A percentile compares a stretch with the other conserved stretches of the same genome.
Conservation (phyloP, 192 early-diverging fungal genomes). For the Mortierella claussenii region DNA sequence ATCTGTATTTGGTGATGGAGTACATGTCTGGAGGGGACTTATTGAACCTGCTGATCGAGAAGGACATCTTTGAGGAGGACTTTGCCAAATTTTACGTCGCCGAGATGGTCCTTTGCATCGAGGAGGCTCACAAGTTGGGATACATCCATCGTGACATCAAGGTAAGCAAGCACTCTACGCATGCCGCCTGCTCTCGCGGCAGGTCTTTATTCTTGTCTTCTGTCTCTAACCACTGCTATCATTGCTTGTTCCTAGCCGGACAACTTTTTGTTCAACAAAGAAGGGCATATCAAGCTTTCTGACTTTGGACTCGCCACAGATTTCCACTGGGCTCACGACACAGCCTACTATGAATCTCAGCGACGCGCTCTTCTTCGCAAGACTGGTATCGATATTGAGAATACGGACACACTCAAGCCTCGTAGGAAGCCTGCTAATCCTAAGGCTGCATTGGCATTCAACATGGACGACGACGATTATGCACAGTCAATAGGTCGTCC, state of each 20-base stretch:
- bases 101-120: conserved; percentile 86
- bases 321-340: conserved; percentile 72
- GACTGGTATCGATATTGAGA: conserved; percentile 59
- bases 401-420: conserved; percentile 51
- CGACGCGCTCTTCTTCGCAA: conserved; percentile 58
- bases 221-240: conserved; percentile 26
- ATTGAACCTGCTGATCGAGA: conserved; percentile 92
- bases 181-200: background rate
- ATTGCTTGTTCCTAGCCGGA: conserved; percentile 79
- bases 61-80: conserved; percentile 78
- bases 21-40: conserved; percentile 96
- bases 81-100: conserved; percentile 89
- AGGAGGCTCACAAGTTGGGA: conserved; percentile 85
- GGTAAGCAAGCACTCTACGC: conserved; percentile 18
- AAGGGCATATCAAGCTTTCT: conserved; percentile 75
- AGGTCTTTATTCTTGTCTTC: background rate
- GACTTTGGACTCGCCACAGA: conserved; percentile 81
- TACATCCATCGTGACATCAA: conserved; percentile 73
- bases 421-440: conserved; percentile 41
- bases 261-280: conserved; percentile 74
- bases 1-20: conserved; percentile 97
- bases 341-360: conserved; percentile 71
- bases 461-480: conserved; percentile 60
- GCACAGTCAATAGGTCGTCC: conserved; percentile 42
- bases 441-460: conserved; percentile 45